A percentile compares a stretch with the other conserved stretches of the same genome.
Conservation (phyloP, 257 asterid genomes). For the Penstemon newberryi region DNA sequence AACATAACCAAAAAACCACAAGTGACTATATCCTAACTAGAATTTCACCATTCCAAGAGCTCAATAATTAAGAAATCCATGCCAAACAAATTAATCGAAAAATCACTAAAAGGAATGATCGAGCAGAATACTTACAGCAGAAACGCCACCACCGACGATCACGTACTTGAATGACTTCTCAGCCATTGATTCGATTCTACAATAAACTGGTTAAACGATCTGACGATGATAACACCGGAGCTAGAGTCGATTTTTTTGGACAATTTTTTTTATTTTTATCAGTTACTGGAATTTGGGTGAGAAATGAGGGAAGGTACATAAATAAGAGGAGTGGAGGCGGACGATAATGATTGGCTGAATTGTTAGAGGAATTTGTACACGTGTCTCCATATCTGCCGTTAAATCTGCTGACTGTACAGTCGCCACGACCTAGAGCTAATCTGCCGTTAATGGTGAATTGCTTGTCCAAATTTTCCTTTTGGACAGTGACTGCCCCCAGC, state of each 20-base stretch:
- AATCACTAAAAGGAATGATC: background rate
- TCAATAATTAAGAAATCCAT: background rate
- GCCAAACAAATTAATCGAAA: background rate
- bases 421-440: conserved; percentile 8
- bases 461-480: conserved; percentile 14
- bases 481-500: too few relatives aligned
- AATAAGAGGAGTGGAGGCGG: background rate
- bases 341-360: conserved; percentile 29
- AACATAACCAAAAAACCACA: background rate
- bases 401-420: conserved; percentile 20
- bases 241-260: background rate
- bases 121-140: conserved; percentile 64
- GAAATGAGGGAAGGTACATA: conserved; percentile 30
- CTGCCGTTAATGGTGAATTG: background rate
- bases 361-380: background rate
- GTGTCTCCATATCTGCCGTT: conserved; percentile 10
- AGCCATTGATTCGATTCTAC: conserved; percentile 48
- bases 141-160: conserved; percentile 90
- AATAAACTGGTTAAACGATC: background rate
- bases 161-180: conserved; percentile 83
- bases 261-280: too few relatives aligned
- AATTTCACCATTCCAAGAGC: background rate
- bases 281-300: conserved; percentile 27
- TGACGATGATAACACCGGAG: background rate
- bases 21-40: too few relatives aligned